phyloP scores from a whole-genome alignment of 768 basidiomycete species.

The Hypholoma fasciculare region DNA sequence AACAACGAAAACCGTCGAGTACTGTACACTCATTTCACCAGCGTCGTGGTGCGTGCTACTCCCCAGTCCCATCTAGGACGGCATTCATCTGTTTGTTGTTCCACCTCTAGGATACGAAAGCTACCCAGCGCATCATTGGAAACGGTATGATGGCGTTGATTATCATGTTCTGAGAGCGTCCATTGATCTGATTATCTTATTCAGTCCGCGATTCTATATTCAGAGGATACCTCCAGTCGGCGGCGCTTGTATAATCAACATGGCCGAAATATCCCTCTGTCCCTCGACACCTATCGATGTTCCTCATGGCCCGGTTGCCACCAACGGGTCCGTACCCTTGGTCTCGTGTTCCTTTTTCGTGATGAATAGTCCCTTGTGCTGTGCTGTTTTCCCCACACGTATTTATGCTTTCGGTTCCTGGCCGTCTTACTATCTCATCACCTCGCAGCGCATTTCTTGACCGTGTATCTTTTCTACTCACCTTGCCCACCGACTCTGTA shows the following conservation, averaged over 20 bases:
- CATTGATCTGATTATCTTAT: slow-evolving; percentile 11
- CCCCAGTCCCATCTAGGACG: neutral
- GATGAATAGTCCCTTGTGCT: neutral
- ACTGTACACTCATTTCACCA: slow-evolving; percentile 82
- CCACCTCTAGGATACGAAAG: slow-evolving; percentile 68
- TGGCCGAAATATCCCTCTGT: neutral
- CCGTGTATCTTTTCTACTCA: neutral
- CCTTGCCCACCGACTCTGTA: neutral
- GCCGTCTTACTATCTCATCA: neutral
- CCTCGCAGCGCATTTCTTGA: neutral
- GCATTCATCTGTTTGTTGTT: neutral
- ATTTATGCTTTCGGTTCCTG: neutral
- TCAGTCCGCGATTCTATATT: slow-evolving; percentile 75
- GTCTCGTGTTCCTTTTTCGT: neutral
- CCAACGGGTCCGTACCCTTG: neutral
- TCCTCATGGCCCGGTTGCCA: slow-evolving; percentile 7
- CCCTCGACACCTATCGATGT: neutral
- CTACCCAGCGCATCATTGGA: slow-evolving; percentile 81
- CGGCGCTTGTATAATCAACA: slow-evolving; percentile 56
- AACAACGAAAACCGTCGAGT: slow-evolving; percentile 81
- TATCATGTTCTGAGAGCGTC: neutral
- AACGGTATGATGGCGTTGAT: slow-evolving; percentile 52
- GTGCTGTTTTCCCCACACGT: neutral
- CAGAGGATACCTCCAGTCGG: slow-evolving; percentile 72
- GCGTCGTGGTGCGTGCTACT: slow-evolving; percentile 63